Base-by-base conservation (phyloP, 2,329 filamentous ascomycete species). In the Colletotrichum sp. region DNA sequence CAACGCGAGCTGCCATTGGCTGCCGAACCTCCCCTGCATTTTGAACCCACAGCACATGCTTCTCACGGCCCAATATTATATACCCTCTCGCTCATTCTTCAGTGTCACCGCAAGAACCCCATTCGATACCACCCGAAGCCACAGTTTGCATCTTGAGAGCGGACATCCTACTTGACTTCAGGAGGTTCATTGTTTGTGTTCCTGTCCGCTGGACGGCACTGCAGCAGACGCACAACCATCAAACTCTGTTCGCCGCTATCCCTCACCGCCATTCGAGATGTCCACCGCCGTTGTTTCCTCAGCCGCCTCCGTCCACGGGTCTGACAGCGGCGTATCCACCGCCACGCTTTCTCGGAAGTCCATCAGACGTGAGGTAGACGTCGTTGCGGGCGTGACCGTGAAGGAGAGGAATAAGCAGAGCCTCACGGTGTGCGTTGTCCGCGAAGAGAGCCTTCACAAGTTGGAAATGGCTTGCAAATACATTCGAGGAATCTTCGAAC, bases 151-250 rank as follows among this genome's bases (percentile, higher is more conserved):
- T 64, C 60, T 24, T 10, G 60, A 64, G 38, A 13, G 10, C 18
- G 38, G 18, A 21, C 21, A 43, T 32, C n/a, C 15, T 38, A 26
- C n/a, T 43, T 18, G 32, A 64, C 3, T 8, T 26, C 2, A 18
- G 8, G 24, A 24, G 2, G n/a, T 26, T 34, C 24, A 24, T 36
- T 1, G 0, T 36, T 5, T 32, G 32, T 15, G 15, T 26, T 61
- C 21, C 43, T 52, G 24, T 38, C n/a, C 32, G 38, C 32, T 21
- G 21, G n/a, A 5, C 61, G 32, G 61, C 34, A 43, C n/a, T 18
- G 5, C n/a, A 26, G 21, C 0, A 28, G 32, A 21, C 24, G 0
- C 0, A 8, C 43, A 0, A 18, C 1, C 1, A 2, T 5, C 21
- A 18, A 43, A 13, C 0, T 28, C 61, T 16, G 61, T 5, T 3